Evolutionary conservation across 768 basidiomycete genomes (phyloP), one percentile per base, ranked within the genome.

Genomic region (Clavaria fumosa): DNA sequence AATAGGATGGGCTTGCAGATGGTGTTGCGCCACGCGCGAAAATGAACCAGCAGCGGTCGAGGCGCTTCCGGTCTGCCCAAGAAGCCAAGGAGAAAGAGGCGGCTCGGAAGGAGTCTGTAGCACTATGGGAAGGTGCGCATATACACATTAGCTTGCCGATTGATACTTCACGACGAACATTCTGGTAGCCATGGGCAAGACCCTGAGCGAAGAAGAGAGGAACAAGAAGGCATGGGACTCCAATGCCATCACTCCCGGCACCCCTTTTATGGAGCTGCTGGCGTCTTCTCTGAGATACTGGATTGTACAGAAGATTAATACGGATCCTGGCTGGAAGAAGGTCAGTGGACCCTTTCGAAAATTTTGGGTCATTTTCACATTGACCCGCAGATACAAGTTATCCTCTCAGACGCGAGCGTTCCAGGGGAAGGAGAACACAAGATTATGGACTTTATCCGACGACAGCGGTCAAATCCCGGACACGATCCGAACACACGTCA

Each of bases 391-490:
- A 69, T 99, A 27, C 76, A 97, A 67, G 82, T 99, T 36, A 77
- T 97, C 46, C 86, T 99, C 39, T 99, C 95, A 4, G 95, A 99
- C 47, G 86, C 95, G 2, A 77, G 82, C 39, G 95, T 97, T 9
- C 93, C 95, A 1, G 95, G 95, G 47, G 95, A 99, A 59, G 95
- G 95, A 53, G 95, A 99, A 55, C 95, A 99, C 58, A 99, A 99
- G 64, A 96, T 99, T 45, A 96, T 99, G 90, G 95, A 97, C 54
- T 97, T 72, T 55, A 93, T 99, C 45, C 69, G 95, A 39, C 69
- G 91, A 23, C 91, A 95, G 50, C 71, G 95, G 36, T 66, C 70
- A 35, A 84, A 91, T 51, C 70, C 72, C 17, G 81, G 77, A n/a
- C 79, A 97, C 58, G 79, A 99, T 55, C 79, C 93, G 14, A 97